Conservation (phyloP, 257 asterid species). For the Buddleja alternifolia region DNA sequence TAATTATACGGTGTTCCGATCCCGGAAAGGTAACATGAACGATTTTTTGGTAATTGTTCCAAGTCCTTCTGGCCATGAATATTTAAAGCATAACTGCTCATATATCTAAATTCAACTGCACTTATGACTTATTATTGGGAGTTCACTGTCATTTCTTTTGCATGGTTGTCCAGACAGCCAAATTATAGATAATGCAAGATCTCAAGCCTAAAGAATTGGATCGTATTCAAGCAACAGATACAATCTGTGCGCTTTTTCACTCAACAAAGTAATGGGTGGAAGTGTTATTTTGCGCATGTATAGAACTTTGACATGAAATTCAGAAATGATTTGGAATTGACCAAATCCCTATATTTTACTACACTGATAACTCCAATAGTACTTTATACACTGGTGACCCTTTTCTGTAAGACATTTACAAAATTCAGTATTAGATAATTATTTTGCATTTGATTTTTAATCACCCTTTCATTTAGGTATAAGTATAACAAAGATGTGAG, state of each 20-base stretch:
- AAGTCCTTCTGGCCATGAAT: not conserved
- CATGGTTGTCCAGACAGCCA: too few species aligned
- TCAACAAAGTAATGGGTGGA: not conserved
- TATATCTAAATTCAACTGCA: too few species aligned
- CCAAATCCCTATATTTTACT: not conserved
- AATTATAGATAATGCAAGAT: too few species aligned
- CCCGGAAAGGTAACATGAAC: constrained; percentile 31
- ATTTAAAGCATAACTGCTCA: not conserved
- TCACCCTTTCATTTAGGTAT: constrained; percentile 12
- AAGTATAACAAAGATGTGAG: not conserved
- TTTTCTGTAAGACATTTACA: not conserved
- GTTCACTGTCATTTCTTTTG: too few species aligned
- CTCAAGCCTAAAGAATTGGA: not conserved
- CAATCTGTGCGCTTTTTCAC: not conserved
- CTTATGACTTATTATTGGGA: too few species aligned
- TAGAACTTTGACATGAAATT: constrained; percentile 21
- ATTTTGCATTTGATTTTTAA: not conserved
- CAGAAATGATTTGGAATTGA: too few species aligned
- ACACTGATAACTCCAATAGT: too few species aligned
- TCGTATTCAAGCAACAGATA: not conserved
- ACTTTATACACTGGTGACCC: too few species aligned
- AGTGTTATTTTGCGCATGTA: not conserved
- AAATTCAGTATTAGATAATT: too few species aligned
- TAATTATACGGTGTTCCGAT: constrained; percentile 46
- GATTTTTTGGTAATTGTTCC: constrained; percentile 51